These are phyloP conservation scores for Scedosporium boydii DNA, from an alignment of 2,329 filamentous ascomycete species.

Conservation along the genomic window DNA sequence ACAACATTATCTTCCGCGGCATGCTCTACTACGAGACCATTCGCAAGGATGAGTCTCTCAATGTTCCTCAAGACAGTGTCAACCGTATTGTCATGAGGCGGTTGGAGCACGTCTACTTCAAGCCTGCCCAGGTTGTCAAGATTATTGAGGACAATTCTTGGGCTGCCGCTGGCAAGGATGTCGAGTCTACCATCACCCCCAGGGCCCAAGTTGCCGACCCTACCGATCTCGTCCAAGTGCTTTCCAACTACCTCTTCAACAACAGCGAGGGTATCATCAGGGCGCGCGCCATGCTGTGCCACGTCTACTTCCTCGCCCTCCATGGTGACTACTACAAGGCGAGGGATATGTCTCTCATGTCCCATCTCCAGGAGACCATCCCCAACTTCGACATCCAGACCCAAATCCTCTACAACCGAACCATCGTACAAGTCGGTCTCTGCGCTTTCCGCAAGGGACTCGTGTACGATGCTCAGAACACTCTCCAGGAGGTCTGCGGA, in stretches of 20 bases:
- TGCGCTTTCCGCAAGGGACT: conserved; percentile 96
- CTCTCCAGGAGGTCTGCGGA: conserved; percentile 94
- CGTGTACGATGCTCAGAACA: conserved; percentile 95
- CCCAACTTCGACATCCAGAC: conserved; percentile 92
- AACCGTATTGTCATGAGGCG: conserved; percentile 92
- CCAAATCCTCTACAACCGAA: conserved; percentile 98
- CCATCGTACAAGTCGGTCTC: conserved; percentile 92
- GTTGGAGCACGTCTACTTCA: conserved; percentile 98
- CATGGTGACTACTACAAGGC: conserved; percentile 98
- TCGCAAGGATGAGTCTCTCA: conserved; percentile 58
- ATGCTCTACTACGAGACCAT: conserved; percentile 82
- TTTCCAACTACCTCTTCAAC: conserved; percentile 91
- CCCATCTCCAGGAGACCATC: conserved; percentile 95
- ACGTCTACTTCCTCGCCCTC: conserved; percentile 95
- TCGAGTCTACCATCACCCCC: conserved; percentile 75
- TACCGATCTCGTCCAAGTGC: conserved; percentile 65
- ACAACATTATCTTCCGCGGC: conserved; percentile 84
- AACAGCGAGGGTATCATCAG: conserved; percentile 94
- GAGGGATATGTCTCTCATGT: conserved; percentile 99
- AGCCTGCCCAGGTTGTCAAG: conserved; percentile 86
- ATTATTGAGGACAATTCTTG: conserved; percentile 93
- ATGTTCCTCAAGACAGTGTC: conserved; percentile 73
- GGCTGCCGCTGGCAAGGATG: conserved; percentile 61
- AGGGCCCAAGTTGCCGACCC: conserved; percentile 61
- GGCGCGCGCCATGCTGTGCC: conserved; percentile 93